Base-by-base conservation (phyloP, 768 basidiomycete genomes). In the Leccinum disarticulatum region DNA sequence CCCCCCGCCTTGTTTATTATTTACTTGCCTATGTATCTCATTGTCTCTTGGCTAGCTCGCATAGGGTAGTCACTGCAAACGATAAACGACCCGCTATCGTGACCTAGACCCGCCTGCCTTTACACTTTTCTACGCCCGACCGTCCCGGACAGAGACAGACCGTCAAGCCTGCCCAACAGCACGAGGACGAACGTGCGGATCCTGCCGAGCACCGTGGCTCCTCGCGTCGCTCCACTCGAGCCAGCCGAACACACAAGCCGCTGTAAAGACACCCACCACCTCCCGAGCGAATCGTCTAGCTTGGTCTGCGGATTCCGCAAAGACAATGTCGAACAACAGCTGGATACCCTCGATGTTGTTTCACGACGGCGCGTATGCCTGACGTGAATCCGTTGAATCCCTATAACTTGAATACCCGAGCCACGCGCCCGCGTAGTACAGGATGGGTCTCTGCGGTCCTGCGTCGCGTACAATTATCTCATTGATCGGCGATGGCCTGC, bases 321-420 rank as follows among this genome's bases (percentile, higher is more conserved):
- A 41, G 17, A n/a, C 17, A 17, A 84, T 79, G 22, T 71, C 74
- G 60, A 84, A 84, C 0, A 80, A 79, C 17, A 77, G 73, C 4
- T 64, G 63, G 31, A 79, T 74, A 4, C 69, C 71, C 9, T 61
- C 54, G 17, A 70, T 68, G 50, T 35, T 64, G 68, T 11, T 66
- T 61, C 6, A 61, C 76, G 3, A 70, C 75, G 11, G 72, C 76
- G 51, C 70, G 70, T 35, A 81, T 65, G 8, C 80, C 80, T 1
- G 77, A 74, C 3, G 80, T 73, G 69, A 90, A 90, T 3, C 87
- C 88, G 66, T 93, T 90, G 78, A 92, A 91, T 17, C 89, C 90
- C 4, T 35, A 35, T 35, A 3, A 22, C 22, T 22, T 22, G 22
- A 22, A 65, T 90, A 91, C 58, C 83, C 83, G 49, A 86, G 79